Percentiles rank a stretch among this genome's conserved stretches.
These are phyloP conservation scores for Triglochin maritima DNA, from an alignment of 106 monocot genomes.

Conservation along the genomic window DNA sequence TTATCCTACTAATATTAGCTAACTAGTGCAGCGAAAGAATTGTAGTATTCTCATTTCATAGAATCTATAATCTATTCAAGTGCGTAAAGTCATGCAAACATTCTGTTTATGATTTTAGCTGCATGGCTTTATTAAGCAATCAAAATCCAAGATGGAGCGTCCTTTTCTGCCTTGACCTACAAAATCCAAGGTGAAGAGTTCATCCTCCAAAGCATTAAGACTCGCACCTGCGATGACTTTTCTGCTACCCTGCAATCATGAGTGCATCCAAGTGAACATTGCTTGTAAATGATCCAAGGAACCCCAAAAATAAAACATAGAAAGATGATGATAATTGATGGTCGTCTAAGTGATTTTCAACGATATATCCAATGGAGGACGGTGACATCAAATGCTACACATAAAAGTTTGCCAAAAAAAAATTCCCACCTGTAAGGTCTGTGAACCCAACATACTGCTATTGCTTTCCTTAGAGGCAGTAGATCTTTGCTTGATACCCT, in stretches of 20 bases:
- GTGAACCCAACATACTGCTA: conserved; percentile 28
- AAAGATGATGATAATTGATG: neutral
- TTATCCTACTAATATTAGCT: too few species aligned
- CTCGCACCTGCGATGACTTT: conserved; percentile 22
- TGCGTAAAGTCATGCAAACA: too few species aligned
- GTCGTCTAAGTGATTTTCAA: too few species aligned
- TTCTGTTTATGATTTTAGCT: too few species aligned
- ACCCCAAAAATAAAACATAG: neutral
- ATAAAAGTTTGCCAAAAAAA: too few species aligned
- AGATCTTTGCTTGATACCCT: conserved; percentile 77
- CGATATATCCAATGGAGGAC: too few species aligned
- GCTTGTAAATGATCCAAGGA: neutral
- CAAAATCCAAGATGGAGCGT: conserved; percentile 5
- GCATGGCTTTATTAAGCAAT: too few species aligned
- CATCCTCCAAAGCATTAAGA: conserved; percentile 70
- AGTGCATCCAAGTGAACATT: neutral
- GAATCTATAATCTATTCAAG: too few species aligned
- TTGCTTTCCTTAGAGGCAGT: conserved; percentile 32
- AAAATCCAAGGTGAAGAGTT: conserved; percentile 36
- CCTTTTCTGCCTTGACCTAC: conserved; percentile 35
- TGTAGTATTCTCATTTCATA: too few species aligned
- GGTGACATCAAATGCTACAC: too few species aligned
- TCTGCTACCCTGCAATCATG: conserved; percentile 35
- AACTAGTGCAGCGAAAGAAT: too few species aligned
- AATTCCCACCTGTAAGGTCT: conserved; percentile 28